phyloP scores from a whole-genome alignment of 2,329 filamentous ascomycete genomes.

The Fusarium abutilonis region DNA sequence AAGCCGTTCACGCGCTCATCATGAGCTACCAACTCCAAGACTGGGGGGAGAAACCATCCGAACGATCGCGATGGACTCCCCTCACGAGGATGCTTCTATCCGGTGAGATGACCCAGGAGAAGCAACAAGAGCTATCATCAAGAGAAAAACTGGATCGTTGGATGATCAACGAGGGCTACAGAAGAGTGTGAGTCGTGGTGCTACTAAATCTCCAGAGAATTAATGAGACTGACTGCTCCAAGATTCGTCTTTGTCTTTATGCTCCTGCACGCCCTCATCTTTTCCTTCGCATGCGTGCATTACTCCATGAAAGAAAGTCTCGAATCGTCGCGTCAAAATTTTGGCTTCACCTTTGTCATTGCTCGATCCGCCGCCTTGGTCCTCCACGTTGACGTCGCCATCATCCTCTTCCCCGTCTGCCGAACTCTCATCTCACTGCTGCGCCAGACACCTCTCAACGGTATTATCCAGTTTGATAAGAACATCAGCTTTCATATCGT shows the following conservation, averaged over 20 bases:
- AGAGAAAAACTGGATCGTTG: constrained; percentile 82
- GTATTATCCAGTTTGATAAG: constrained; percentile 89
- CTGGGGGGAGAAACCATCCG: constrained; percentile 58
- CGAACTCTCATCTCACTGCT: constrained; percentile 84
- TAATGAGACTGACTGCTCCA: neutral
- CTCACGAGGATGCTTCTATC: constrained; percentile 84
- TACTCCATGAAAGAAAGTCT: constrained; percentile 82
- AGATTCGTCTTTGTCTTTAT: constrained; percentile 80
- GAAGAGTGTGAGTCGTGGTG: constrained; percentile 73
- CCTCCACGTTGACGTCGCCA: constrained; percentile 82
- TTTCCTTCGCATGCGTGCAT: constrained; percentile 82
- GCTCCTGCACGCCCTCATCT: constrained; percentile 77
- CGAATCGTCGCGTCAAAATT: constrained; percentile 70
- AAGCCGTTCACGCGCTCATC: constrained; percentile 11
- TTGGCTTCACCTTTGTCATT: constrained; percentile 80
- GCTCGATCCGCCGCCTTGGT: constrained; percentile 79
- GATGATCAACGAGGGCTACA: constrained; percentile 91
- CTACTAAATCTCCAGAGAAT: neutral
- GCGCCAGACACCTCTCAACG: constrained; percentile 82
- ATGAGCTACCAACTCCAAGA: constrained; percentile 46
- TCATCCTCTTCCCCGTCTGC: constrained; percentile 84
- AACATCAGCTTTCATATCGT: constrained; percentile 90
- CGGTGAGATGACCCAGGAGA: constrained; percentile 81
- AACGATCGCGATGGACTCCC: constrained; percentile 83
- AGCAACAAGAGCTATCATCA: constrained; percentile 71